These are phyloP conservation scores for Rugosomyces carneus DNA, from an alignment of 1,284 basidiomycete genomes.

Conservation along the genomic window DNA sequence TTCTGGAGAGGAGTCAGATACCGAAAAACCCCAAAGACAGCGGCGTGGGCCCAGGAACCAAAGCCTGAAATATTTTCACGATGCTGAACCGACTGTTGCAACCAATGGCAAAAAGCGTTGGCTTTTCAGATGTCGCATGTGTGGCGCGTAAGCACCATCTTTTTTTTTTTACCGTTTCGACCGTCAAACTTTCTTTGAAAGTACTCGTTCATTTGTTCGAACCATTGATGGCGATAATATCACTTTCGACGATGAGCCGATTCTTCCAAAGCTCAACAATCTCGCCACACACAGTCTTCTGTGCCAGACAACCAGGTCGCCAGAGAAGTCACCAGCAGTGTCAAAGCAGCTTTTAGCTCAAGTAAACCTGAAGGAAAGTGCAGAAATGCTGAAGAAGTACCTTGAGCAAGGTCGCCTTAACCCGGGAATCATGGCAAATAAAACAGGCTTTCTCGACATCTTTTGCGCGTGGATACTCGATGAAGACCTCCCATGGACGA, in stretches of 20 bases:
- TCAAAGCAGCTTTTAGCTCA: neutral
- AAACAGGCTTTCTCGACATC: slow-evolving; percentile 23
- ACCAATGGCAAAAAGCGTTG: too few relatives aligned
- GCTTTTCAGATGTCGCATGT: too few relatives aligned
- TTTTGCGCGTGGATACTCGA: slow-evolving; percentile 29
- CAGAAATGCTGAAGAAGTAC: slow-evolving; percentile 19
- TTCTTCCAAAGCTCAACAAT: slow-evolving; percentile 20
- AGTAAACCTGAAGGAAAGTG: slow-evolving; percentile 17
- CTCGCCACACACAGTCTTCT: slow-evolving; percentile 18
- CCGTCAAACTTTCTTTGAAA: slow-evolving; percentile 1
- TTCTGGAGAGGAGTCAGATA: too few relatives aligned
- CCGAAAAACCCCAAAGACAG: too few relatives aligned
- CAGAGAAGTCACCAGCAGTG: neutral
- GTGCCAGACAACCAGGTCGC: slow-evolving; percentile 13
- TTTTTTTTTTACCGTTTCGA: neutral
- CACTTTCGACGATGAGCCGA: slow-evolving; percentile 18
- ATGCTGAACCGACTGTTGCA: neutral
- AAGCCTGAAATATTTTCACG: slow-evolving; percentile 8
- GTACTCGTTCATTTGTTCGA: slow-evolving; percentile 10
- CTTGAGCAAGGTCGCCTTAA: slow-evolving; percentile 22
- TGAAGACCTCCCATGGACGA: slow-evolving; percentile 27
- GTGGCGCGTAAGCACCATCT: neutral
- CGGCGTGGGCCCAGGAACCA: too few relatives aligned
- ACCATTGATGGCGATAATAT: slow-evolving; percentile 15
- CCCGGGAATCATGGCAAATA: slow-evolving; percentile 16